Base-by-base conservation (phyloP, 2,329 filamentous ascomycete species). In the Fusarium solani-melongenae region DNA sequence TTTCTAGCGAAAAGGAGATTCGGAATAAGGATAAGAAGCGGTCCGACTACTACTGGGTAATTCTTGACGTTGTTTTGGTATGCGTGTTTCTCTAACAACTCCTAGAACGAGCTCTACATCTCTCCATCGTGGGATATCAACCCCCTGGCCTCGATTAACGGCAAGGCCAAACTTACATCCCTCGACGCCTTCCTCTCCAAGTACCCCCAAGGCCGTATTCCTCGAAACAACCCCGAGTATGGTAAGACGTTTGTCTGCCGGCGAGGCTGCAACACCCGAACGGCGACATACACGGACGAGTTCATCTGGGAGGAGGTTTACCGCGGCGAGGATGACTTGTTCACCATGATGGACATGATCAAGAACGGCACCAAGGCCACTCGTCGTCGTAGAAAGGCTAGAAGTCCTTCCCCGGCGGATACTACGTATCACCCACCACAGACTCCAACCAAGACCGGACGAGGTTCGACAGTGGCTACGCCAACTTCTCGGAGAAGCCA, bases 281-380 rank as follows among this genome's bases (percentile, higher is more conserved):
- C 95, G 27, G 93, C 94, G 22, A 95, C 91, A 24, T 99, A 98
- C 80, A 98, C 96, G 0, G 91, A 96, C 15, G 95, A 98, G 77
- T 98, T 99, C 74, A 81, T 89, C 2, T 99, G 96, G 96, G 95
- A 98, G 79, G 91, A 98, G 49, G 83, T 97, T 2, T 97, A 94
- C 76, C 86, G 85, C 0, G 91, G 91, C n/a, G 86, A 86, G 34
- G 85, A 86, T 24, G 87, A 91, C n/a, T 86, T 98, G 33, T 88
- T 89, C 56, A 80, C 86, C 6, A 82, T 98, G 51, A 86, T 93
- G 38, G 88, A 92, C 33, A 84, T 92, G 71, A 88, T 98, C 17
- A 89, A 93, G 79, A 88, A 84, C 39, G 89, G 91, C 64, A 97
- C 96, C 15, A 95, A 94, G 79, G 88, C 90, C 29, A 93, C 91